These are phyloP conservation scores for Lanmaoa pseudosensibilis DNA, from an alignment of 768 basidiomycete species.

Conservation along the genomic window DNA sequence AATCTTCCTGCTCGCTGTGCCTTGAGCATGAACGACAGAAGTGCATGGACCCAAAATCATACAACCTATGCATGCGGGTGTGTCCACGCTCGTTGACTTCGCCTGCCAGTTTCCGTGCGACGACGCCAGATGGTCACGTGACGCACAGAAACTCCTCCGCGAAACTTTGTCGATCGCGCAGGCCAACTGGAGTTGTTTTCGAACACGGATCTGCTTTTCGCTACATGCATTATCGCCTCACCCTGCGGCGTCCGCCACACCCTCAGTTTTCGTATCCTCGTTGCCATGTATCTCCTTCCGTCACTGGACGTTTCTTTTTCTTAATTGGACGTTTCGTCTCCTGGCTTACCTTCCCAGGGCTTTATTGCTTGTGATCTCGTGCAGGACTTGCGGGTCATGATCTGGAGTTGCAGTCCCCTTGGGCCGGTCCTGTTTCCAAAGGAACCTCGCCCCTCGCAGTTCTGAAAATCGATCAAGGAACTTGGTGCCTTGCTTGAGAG, in stretches of 20 bases:
- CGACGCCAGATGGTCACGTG: slow-evolving; percentile 2
- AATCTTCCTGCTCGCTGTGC: neutral
- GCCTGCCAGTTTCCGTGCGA: too few relatives aligned
- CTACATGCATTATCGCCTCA: slow-evolving; percentile 11
- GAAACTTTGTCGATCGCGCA: slow-evolving; percentile 8
- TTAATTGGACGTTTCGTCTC: slow-evolving; percentile 22
- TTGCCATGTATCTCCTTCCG: slow-evolving; percentile 23
- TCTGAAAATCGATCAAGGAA: slow-evolving; percentile 33
- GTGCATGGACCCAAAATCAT: neutral
- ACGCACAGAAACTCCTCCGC: neutral
- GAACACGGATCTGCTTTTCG: slow-evolving; percentile 17
- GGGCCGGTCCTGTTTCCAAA: slow-evolving; percentile 24
- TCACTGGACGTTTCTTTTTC: slow-evolving; percentile 24
- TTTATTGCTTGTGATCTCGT: slow-evolving; percentile 22
- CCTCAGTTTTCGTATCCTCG: slow-evolving; percentile 13
- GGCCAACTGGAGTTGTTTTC: neutral
- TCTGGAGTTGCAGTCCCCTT: slow-evolving; percentile 24
- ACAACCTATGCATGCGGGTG: too few relatives aligned
- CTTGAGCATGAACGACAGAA: neutral
- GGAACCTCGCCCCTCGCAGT: slow-evolving; percentile 14
- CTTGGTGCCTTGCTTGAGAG: slow-evolving; percentile 24
- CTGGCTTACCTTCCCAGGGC: slow-evolving; percentile 10
- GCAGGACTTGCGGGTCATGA: slow-evolving; percentile 21
- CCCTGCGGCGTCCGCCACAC: slow-evolving; percentile 29
- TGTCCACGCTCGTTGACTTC: too few relatives aligned